These are phyloP conservation scores for Stagonosporopsis vannaccii DNA, from an alignment of 2,329 filamentous ascomycete genomes.

Conservation along the genomic window DNA sequence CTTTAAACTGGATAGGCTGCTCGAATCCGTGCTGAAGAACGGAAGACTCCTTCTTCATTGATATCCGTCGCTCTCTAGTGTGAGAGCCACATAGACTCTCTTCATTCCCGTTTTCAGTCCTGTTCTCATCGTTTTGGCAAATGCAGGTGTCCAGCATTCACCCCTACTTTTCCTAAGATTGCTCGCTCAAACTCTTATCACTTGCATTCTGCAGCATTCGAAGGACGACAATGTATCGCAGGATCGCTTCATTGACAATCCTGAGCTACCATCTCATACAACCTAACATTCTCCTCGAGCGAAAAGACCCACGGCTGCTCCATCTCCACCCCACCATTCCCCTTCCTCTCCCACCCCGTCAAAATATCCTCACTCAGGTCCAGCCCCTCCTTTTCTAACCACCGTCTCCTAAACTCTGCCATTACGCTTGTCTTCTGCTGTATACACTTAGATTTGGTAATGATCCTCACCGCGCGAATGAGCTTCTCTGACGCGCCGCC, in stretches of 20 bases:
- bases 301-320: constrained; percentile 11
- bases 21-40: too few relatives aligned
- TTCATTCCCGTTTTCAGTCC: too few relatives aligned
- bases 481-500: constrained; percentile 8
- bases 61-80: too few relatives aligned
- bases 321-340: neutral
- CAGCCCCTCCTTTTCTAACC: constrained; percentile 9
- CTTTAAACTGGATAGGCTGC: too few relatives aligned
- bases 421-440: constrained; percentile 17
- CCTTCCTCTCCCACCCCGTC: constrained; percentile 7
- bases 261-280: constrained; percentile 10
- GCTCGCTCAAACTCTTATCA: too few relatives aligned
- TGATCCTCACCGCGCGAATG: constrained; percentile 9
- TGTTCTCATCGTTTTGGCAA: too few relatives aligned
- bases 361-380: constrained; percentile 9
- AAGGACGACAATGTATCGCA: neutral
- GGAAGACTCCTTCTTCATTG: too few relatives aligned
- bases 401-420: constrained; percentile 12
- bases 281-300: constrained; percentile 9
- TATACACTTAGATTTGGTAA: constrained; percentile 14
- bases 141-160: too few relatives aligned
- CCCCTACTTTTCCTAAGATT: too few relatives aligned
- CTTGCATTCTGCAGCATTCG: too few relatives aligned
- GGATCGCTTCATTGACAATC: constrained; percentile 6
- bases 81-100: too few relatives aligned